Evolutionary conservation across 768 basidiomycete genomes (phyloP).

Genomic region (Phanerodontia chrysosporium): DNA sequence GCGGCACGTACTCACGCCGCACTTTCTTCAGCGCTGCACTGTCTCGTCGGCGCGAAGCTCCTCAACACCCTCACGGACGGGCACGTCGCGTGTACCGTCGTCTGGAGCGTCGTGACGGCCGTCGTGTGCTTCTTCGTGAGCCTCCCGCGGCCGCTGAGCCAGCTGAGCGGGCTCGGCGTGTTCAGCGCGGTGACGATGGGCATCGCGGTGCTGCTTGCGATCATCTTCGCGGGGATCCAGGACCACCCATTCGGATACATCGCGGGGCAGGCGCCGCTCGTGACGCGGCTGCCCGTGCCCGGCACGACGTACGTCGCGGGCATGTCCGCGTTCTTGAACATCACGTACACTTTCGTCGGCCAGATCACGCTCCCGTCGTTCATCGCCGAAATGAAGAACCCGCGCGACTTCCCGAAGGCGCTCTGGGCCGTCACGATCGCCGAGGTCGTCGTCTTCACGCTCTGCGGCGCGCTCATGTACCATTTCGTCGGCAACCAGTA

Average conservation of each 20-base stretch:
- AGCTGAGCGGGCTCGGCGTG: constrained; percentile 37
- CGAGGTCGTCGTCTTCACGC: constrained; percentile 37
- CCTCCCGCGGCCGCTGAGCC: constrained; percentile 40
- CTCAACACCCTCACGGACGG: constrained; percentile 42
- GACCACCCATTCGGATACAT: constrained; percentile 39
- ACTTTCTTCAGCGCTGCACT: constrained; percentile 41
- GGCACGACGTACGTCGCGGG: constrained; percentile 36
- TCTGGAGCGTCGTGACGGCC: constrained; percentile 33
- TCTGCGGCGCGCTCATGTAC: constrained; percentile 43
- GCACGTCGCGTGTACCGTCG: constrained; percentile 36
- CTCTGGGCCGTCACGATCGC: constrained; percentile 41
- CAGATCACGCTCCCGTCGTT: constrained; percentile 44
- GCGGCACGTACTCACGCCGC: too few relatives aligned
- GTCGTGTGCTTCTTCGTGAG: constrained; percentile 38
- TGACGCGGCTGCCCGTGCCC: constrained; percentile 31
- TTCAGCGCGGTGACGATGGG: constrained; percentile 44
- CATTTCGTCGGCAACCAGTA: constrained; percentile 40
- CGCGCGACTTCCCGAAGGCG: constrained; percentile 43
- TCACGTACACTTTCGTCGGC: constrained; percentile 41
- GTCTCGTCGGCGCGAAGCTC: constrained; percentile 42
- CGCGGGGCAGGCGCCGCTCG: constrained; percentile 32
- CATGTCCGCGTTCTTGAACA: constrained; percentile 45
- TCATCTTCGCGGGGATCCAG: constrained; percentile 39
- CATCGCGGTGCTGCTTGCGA: constrained; percentile 38
- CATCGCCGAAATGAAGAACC: constrained; percentile 46